Evolutionary conservation across 352 stramenopile species (phyloP), one percentile per base, ranked within the genome.

Genomic region (Pythium oligandrum): DNA sequence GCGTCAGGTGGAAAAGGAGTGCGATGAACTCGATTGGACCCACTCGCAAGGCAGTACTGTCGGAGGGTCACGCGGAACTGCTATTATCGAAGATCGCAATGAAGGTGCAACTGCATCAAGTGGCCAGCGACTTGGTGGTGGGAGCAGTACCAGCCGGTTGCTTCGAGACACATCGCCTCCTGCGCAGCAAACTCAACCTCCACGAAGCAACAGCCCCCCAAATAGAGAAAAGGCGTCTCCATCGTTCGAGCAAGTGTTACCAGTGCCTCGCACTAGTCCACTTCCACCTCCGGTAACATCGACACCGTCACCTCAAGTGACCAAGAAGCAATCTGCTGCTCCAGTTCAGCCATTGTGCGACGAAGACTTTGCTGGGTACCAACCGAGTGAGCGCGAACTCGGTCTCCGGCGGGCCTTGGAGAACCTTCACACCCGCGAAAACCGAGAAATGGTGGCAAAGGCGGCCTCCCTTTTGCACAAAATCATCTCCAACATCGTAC

Each of bases 401-500:
- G 71, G 70, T 8, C 73, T 90, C 17, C 60, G 81, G 9, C 32
- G 59, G 12, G 68, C 82, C 7, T 53, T 88, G 5, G 64, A 53
- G 35, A 54, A 61, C 12, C 57, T 92, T 0, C 68, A 72, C 30
- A 10, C 17, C 4, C 70, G 70, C 4, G 66, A 83, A 49, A 53
- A 53, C 17, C 10, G 37, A 0, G 68, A 82, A 3, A n/a, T 39
- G 12, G 72, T 76, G 3, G n/a, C 45, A 3, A 75, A 66, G 11
- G 68, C 79, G 3, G 63, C 63, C 0, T 70, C 68, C 2, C 38
- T 87, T 26, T 65, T 93, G 11, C 55, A 87, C 55, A 82, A 83
- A 49, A 83, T 93, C 57, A 64, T 93, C 8, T 75, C 71, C 37
- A 93, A 93, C 63, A 78, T 93, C 49, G 63, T 87, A n/a, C 35